These are phyloP conservation scores for Arthrinium puccinioides DNA, from an alignment of 2,329 filamentous ascomycete genomes.

Conservation along the genomic window DNA sequence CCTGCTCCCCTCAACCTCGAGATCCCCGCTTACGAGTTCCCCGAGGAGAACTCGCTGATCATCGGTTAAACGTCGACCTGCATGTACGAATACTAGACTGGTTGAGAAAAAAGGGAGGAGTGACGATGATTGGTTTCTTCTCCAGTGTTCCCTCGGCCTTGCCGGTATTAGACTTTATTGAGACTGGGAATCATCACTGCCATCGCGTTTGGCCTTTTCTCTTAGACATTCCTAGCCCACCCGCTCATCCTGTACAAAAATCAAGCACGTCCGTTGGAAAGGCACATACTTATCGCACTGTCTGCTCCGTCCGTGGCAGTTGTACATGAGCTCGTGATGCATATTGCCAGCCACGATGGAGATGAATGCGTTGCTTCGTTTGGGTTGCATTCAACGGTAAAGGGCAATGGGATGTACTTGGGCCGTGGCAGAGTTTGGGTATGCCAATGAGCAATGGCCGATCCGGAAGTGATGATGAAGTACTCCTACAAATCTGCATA, in stretches of 20 bases:
- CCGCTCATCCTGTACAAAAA: conserved; percentile 24
- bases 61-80: conserved; percentile 68
- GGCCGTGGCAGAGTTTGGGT: too few species aligned
- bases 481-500: too few species aligned
- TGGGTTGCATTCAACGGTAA: too few species aligned
- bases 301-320: too few species aligned
- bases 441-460: too few species aligned
- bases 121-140: conserved; percentile 2
- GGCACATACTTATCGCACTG: too few species aligned
- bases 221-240: conserved; percentile 22
- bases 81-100: conserved; percentile 25
- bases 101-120: conserved; percentile 7
- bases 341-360: too few species aligned
- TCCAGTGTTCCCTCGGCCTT: neutral
- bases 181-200: too few species aligned
- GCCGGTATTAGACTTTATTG: conserved; percentile 19
- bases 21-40: conserved; percentile 87
- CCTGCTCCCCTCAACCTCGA: conserved; percentile 97
- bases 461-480: too few species aligned
- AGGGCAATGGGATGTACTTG: too few species aligned
- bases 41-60: conserved; percentile 77
- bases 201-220: conserved; percentile 11
- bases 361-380: too few species aligned
- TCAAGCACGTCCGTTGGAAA: conserved; percentile 16
- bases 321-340: too few species aligned